A percentile compares a stretch with the other conserved stretches of the same genome.
Evolutionary conservation across 176 grass and related monocot genomes (phyloP).

Genomic region (Oryza glaberrima): DNA sequence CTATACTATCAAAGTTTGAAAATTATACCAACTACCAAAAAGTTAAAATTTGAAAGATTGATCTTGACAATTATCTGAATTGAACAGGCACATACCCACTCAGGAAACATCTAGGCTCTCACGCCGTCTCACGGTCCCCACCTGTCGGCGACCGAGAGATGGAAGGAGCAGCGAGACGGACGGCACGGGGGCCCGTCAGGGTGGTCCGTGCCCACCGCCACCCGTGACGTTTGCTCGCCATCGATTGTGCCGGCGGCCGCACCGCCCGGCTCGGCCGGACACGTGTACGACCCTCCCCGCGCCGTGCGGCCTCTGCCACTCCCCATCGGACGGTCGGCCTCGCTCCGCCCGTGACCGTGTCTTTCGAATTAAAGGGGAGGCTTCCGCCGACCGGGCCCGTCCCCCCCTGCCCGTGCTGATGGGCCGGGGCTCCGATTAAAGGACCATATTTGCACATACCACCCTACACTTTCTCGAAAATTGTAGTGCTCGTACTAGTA

Average conservation of each 20-base stretch:
- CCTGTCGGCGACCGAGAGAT: constrained; percentile 25
- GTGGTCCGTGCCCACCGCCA: constrained; percentile 5
- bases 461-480: not conserved
- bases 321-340: constrained; percentile 11
- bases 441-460: constrained; percentile 2
- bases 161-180: not conserved
- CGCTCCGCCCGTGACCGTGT: constrained; percentile 28
- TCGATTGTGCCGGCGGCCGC: not conserved
- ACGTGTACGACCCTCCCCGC: not conserved
- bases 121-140: not conserved
- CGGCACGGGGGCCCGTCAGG: constrained; percentile 5
- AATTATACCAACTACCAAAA: too few species aligned
- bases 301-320: not conserved
- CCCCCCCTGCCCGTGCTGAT: not conserved
- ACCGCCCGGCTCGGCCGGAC: not conserved
- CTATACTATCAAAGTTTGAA: too few species aligned
- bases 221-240: constrained; percentile 38
- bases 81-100: too few species aligned
- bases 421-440: constrained; percentile 34
- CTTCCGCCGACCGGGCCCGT: not conserved
- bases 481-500: not conserved
- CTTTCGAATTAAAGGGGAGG: constrained; percentile 53
- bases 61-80: too few species aligned
- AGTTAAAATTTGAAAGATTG: too few species aligned
- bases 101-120: not conserved